Percentiles rank a stretch among this genome's conserved stretches.
Evolutionary conservation across 2,329 filamentous ascomycete species (phyloP).

Genomic region (Sporothrix humicola): DNA sequence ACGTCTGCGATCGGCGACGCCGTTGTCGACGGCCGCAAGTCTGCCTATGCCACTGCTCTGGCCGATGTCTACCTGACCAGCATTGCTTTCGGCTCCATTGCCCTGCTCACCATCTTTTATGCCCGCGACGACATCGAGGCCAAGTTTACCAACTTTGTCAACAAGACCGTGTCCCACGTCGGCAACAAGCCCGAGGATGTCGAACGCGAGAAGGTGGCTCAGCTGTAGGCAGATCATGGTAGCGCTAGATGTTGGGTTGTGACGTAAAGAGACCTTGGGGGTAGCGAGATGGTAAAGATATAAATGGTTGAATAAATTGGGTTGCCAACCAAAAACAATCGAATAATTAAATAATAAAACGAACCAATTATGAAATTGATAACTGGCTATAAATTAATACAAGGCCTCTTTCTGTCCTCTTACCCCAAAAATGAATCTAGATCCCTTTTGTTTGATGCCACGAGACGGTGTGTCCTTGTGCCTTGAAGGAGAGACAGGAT

Average conservation of each 20-base stretch:
- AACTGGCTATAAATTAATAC: too few relatives aligned
- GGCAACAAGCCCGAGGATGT: not conserved
- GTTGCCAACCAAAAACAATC: not conserved
- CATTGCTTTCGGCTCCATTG: conserved; percentile 25
- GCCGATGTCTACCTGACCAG: conserved; percentile 29
- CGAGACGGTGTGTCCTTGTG: not conserved
- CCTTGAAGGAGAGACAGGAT: too few relatives aligned
- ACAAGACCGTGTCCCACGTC: conserved; percentile 28
- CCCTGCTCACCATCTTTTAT: conserved; percentile 23
- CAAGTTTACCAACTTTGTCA: conserved; percentile 29
- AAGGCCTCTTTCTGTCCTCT: too few relatives aligned
- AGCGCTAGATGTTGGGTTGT: not conserved
- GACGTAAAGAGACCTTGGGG: not conserved
- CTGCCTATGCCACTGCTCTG: conserved; percentile 25
- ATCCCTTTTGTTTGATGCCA: too few relatives aligned
- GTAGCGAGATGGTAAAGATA: not conserved
- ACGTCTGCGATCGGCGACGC: conserved; percentile 4
- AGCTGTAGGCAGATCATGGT: not conserved
- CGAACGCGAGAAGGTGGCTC: not conserved
- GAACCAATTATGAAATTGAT: too few relatives aligned
- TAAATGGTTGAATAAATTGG: not conserved
- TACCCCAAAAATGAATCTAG: too few relatives aligned
- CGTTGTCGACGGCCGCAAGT: conserved; percentile 13
- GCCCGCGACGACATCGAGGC: conserved; percentile 26
- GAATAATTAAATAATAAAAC: not conserved